Percentiles rank a stretch among this genome's conserved stretches.
Conservation (phyloP, 179 eudicot genomes). For the Nepenthes alata region DNA sequence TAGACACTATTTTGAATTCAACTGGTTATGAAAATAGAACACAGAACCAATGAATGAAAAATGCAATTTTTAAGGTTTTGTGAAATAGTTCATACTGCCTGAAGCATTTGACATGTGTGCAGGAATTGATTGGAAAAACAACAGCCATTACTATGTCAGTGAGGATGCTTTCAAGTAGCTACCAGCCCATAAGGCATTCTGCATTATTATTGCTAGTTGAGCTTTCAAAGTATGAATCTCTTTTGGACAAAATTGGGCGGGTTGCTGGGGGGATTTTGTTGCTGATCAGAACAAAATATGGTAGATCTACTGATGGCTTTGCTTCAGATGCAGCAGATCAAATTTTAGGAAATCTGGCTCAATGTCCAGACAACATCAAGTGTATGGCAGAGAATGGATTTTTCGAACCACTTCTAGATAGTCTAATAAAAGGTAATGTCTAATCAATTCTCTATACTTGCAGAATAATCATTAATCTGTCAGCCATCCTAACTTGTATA, state of each 20-base stretch:
- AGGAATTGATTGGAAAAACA: conserved; percentile 51
- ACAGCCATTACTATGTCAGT: conserved; percentile 35
- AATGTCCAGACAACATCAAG: conserved; percentile 46
- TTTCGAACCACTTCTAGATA: conserved; percentile 56
- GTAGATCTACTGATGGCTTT: conserved; percentile 41
- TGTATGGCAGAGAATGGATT: conserved; percentile 81
- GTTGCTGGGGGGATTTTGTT: conserved; percentile 56
- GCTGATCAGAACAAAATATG: conserved; percentile 56
- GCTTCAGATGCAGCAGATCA: conserved; percentile 62
- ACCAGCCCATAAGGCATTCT: conserved; percentile 51
- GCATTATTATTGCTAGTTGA: conserved; percentile 49
- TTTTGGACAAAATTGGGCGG: conserved; percentile 41
- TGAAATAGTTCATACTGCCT: not conserved
- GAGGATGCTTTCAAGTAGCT: conserved; percentile 58
- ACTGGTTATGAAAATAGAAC: not conserved
- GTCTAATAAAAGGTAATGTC: conserved; percentile 48
- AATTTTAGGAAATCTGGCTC: conserved; percentile 54
- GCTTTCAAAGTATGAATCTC: conserved; percentile 39
- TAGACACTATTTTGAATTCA: too few species aligned
- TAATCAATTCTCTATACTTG: not conserved
- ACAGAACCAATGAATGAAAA: not conserved
- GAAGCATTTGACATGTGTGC: conserved; percentile 6
- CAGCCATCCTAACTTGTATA: not conserved
- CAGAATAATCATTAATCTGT: not conserved
- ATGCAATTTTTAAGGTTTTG: not conserved